A percentile compares a stretch with the other conserved stretches of the same genome.
phyloP scores from a whole-genome alignment of 768 basidiomycete species.

The Suillus occidentalis region DNA sequence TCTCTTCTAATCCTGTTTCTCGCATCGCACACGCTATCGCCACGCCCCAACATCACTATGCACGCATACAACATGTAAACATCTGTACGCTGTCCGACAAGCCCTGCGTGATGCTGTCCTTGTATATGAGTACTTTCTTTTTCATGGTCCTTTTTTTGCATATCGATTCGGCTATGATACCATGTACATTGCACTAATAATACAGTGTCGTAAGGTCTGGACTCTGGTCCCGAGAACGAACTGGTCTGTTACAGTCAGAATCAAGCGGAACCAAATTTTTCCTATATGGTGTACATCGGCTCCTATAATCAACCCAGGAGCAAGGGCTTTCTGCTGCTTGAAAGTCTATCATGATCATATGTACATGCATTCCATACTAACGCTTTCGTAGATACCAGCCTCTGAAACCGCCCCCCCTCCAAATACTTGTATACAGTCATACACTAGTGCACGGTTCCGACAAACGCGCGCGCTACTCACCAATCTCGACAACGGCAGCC shows the following conservation, averaged over 20 bases:
- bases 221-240: neutral
- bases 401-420: slow-evolving; percentile 70
- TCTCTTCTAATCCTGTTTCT: neutral
- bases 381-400: slow-evolving; percentile 96
- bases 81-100: neutral
- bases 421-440: slow-evolving; percentile 85
- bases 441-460: neutral
- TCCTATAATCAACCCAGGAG: neutral
- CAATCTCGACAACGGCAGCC: slow-evolving; percentile 86
- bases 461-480: slow-evolving; percentile 43
- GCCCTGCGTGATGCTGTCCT: no score
- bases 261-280: neutral
- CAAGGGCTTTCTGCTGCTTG: slow-evolving; percentile 73
- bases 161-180: neutral
- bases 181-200: slow-evolving; percentile 2
- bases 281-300: neutral
- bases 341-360: slow-evolving; percentile 84
- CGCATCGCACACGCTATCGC: neutral
- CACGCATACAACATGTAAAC: slow-evolving; percentile 1
- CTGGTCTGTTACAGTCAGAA: neutral
- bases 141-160: neutral
- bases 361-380: slow-evolving; percentile 82
- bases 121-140: neutral
- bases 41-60: neutral
- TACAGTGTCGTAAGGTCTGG: neutral